A percentile compares a stretch with the other conserved stretches of the same genome.
These are phyloP conservation scores for Usnea hakonensis DNA, from an alignment of 495 filamentous ascomycete genomes.

Conservation along the genomic window DNA sequence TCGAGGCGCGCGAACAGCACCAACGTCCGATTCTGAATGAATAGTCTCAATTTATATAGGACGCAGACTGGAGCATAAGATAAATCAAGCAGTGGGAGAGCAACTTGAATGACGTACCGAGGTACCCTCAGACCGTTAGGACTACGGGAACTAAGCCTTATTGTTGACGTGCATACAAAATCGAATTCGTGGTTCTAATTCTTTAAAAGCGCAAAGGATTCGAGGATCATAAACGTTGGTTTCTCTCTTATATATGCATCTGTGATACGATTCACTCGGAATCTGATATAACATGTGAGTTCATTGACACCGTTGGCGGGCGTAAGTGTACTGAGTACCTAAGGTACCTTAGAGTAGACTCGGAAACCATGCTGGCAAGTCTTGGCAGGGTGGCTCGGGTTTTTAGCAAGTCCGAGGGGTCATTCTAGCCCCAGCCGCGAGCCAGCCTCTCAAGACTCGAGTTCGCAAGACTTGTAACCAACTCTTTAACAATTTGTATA, in stretches of 20 bases:
- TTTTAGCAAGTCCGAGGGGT: background rate
- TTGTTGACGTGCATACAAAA: no score
- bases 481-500: background rate
- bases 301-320: no score
- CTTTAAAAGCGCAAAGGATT: no score
- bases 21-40: background rate
- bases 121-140: no score
- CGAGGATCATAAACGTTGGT: no score
- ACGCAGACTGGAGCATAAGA: background rate
- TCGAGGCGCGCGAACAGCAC: background rate
- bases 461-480: background rate
- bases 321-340: no score
- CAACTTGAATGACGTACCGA: background rate
- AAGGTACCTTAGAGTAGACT: background rate
- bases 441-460: background rate
- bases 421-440: background rate
- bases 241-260: no score
- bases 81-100: background rate
- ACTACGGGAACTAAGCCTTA: no score
- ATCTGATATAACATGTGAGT: no score
- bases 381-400: background rate
- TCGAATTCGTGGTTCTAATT: no score
- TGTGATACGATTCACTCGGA: no score
- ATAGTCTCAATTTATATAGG: background rate
- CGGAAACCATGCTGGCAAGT: background rate